These are phyloP conservation scores for Sporobolomyces roseus DNA, from an alignment of 768 basidiomycete genomes.

Conservation along the genomic window DNA sequence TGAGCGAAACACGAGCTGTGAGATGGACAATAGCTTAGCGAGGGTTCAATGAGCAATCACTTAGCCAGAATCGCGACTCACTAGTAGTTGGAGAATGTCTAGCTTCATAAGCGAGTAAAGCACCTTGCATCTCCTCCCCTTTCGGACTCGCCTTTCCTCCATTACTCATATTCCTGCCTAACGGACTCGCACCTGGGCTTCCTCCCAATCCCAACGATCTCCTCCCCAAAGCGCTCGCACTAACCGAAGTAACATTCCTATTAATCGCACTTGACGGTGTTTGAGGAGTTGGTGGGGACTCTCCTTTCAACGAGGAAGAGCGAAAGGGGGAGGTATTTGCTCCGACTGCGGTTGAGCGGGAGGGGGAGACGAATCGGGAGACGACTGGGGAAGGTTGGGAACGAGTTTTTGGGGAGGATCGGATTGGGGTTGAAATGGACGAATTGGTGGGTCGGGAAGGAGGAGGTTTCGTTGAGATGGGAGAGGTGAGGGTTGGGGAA, in stretches of 20 bases:
- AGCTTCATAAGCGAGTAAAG: slow-evolving; percentile 31
- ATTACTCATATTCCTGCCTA: not conserved
- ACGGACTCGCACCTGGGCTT: not conserved
- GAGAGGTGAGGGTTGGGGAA: not conserved
- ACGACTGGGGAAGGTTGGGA: slow-evolving; percentile 21
- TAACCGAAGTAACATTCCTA: not conserved
- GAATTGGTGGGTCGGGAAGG: not conserved
- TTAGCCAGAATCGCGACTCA: not conserved
- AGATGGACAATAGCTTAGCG: not conserved
- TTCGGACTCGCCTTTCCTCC: not conserved
- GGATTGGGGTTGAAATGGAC: slow-evolving; percentile 5
- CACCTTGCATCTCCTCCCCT: slow-evolving; percentile 3
- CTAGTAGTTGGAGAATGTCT: slow-evolving; percentile 23
- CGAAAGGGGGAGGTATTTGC: slow-evolving; percentile 23
- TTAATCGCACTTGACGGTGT: slow-evolving; percentile 20
- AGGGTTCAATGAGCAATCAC: not conserved
- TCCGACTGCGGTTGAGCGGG: slow-evolving; percentile 1
- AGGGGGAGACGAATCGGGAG: slow-evolving; percentile 5
- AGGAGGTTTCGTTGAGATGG: slow-evolving; percentile 7
- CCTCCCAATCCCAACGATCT: not conserved
- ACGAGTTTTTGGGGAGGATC: slow-evolving; percentile 35
- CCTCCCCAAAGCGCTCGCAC: slow-evolving; percentile 9
- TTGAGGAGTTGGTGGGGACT: slow-evolving; percentile 23
- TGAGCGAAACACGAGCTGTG: slow-evolving; percentile 15
- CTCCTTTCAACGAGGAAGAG: slow-evolving; percentile 20